phyloP scores from a whole-genome alignment of 495 filamentous ascomycete species.

The Podospora fimiseda region DNA sequence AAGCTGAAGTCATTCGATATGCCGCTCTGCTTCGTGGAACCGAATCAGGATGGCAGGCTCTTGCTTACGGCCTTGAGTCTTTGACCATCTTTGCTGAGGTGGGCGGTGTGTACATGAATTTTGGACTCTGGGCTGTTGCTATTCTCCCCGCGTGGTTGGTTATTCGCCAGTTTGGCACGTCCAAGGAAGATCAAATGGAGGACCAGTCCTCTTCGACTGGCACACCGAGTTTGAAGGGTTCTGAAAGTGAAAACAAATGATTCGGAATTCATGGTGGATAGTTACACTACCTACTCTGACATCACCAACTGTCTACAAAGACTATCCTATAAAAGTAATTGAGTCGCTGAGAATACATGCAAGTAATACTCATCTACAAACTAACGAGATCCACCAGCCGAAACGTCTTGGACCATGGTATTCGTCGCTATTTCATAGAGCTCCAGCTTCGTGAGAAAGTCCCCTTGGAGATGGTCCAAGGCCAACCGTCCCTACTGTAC shows the following conservation, averaged over 20 bases:
- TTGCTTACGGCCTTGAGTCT: slow-evolving; percentile 55
- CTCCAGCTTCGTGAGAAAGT: no score
- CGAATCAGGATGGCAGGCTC: slow-evolving; percentile 56
- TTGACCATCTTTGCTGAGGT: slow-evolving; percentile 52
- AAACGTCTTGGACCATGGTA: no score
- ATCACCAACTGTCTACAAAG: no score
- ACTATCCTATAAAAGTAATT: no score
- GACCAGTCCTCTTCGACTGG: neutral
- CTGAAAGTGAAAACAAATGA: neutral
- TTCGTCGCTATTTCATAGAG: no score
- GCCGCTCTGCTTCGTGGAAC: slow-evolving; percentile 54
- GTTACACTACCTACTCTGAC: no score
- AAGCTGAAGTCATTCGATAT: slow-evolving; percentile 55
- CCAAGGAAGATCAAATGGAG: slow-evolving; percentile 1
- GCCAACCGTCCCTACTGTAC: no score
- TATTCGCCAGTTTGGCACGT: slow-evolving; percentile 45
- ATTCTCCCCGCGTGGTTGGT: slow-evolving; percentile 56
- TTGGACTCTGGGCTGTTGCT: slow-evolving; percentile 53
- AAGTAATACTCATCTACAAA: no score
- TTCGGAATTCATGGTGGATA: no score
- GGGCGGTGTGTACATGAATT: slow-evolving; percentile 57
- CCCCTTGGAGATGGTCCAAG: no score
- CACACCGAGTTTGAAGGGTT: neutral
- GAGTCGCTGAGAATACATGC: no score
- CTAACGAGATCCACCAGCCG: no score